These are phyloP conservation scores for Cutaneotrichosporon cutaneum DNA, from an alignment of 1,284 basidiomycete species.

Conservation along the genomic window DNA sequence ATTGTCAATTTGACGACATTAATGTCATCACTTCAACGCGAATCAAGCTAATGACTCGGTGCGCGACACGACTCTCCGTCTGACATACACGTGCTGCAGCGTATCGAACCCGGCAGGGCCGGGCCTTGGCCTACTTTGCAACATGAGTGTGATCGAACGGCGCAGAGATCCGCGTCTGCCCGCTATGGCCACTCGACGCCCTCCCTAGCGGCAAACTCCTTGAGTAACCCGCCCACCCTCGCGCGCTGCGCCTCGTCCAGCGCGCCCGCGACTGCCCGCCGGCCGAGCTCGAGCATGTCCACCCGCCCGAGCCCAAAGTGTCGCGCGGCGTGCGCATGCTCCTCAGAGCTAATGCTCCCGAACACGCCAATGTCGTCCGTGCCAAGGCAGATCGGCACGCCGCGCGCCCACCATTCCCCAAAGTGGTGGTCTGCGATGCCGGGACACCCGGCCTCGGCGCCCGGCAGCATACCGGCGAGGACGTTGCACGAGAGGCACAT, in stretches of 20 bases:
- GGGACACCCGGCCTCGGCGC: background rate
- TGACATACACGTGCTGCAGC: no score
- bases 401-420: slow-evolving; percentile 33
- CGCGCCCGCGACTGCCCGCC: slow-evolving; percentile 25
- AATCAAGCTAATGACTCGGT: no score
- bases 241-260: slow-evolving; percentile 21
- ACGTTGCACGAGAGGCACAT: slow-evolving; percentile 80
- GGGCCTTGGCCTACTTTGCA: no score
- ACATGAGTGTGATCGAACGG: no score
- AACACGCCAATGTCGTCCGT: slow-evolving; percentile 44
- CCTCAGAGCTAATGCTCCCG: slow-evolving; percentile 24
- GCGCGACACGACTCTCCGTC: no score
- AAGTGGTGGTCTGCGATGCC: slow-evolving; percentile 34
- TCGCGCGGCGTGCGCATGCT: slow-evolving; percentile 29
- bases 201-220: slow-evolving; percentile 16
- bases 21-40: no score
- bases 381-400: slow-evolving; percentile 28
- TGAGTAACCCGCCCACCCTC: slow-evolving; percentile 9
- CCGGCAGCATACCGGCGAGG: slow-evolving; percentile 50
- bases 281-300: slow-evolving; percentile 30
- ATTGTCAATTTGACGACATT: no score
- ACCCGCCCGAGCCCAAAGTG: slow-evolving; percentile 29
- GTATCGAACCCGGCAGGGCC: no score
- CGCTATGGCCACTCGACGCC: slow-evolving; percentile 10
- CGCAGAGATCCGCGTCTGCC: no score